Base-by-base conservation (phyloP, 2,329 filamentous ascomycete genomes). In the Arthrobotrys sinensis region DNA sequence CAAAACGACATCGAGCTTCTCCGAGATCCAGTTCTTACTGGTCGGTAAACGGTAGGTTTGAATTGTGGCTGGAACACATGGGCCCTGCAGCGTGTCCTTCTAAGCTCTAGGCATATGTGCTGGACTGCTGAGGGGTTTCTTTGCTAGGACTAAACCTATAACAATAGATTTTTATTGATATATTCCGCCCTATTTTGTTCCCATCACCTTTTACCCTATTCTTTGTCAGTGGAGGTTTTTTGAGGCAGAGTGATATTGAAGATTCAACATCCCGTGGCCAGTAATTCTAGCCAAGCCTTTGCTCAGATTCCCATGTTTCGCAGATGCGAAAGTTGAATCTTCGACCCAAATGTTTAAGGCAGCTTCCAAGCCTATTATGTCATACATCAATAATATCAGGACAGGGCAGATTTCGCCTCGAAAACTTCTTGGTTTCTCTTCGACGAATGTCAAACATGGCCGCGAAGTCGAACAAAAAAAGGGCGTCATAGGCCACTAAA, bases 271-370 rank as follows among this genome's bases (percentile, higher is more conserved):
- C 40, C 19, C 48, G 8, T 8, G 16, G 24, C 24, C 24, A 34
- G 7, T 16, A 21, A 50, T 50, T 60, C 38, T 50, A 19, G 45
- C 19, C 52, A 63, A 46, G 57, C 28, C 34, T 46, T 52, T 28
- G 4, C 11, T 38, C n/a, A 53, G 50, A 66, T 77, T 71, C 57
- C 65, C 73, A 77, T 77, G 66, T 50, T 65, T 12, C n/a, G 16
- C 24, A 10, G 48, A 71, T 77, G 73, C 73, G 38, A 77, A 77
- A 50, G 66, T 63, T 14, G 38, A 62, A 53, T 70, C 4, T 70
- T 24, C 66, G 46, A 77, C 60, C 16, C 19, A 3, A 34, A 55
- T 46, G 24, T 36, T 71, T 57, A 43, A n/a, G 28, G 34, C 11
- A 28, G 24, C 36, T 43, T 40, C 38, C 65, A 69, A 55, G 19